Base-by-base conservation (phyloP, 2,329 filamentous ascomycete genomes). In the Leptodontidium sp. region DNA sequence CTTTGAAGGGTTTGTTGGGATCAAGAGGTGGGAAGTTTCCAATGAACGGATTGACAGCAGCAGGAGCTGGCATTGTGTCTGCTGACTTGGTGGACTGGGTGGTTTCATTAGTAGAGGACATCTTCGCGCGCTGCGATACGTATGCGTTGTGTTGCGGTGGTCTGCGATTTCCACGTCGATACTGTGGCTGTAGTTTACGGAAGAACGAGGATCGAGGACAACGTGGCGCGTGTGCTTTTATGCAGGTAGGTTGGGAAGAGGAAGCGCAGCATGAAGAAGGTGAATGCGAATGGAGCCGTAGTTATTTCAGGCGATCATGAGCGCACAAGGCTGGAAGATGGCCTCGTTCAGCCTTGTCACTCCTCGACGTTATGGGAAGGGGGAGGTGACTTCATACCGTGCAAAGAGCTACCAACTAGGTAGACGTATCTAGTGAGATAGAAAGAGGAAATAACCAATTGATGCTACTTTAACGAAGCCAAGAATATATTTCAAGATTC, bases 1-100 rank as follows among this genome's bases (percentile, higher is more conserved):
- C 24, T n/a, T 45, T 59, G 38, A 45, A 14, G n/a, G 17, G 17
- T 11, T 24, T 24, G 17, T 45, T 59, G 21, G 35, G n/a, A 29
- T 43, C 57, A 29, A 12, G 21, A 43, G 57, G n/a, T 55, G 52
- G 52, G 29, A 17, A 55, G 26, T 29, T 55, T 58, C 55, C 17
- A 8, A 40, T 17, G 55, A 58, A 58, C 14, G 55, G 55, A 40
- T 58, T 26, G 55, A 40, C 32, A 11, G 8, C 14, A 17, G 38
- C 38, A 17, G 35, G 21, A 15, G 21, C 14, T 24, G 57, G 17
- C 14, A n/a, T n/a, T n/a, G 52, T n/a, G 4, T 7, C n/a, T 26
- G 57, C 57, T 26, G 57, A 5, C 12, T 43, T 38, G 21, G 57
- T 9, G 24, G 57, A 26, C 2, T 45, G 43, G n/a, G 12, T 26